Evolutionary conservation across 768 basidiomycete species (phyloP).

Genomic region (Boletus huronensis): DNA sequence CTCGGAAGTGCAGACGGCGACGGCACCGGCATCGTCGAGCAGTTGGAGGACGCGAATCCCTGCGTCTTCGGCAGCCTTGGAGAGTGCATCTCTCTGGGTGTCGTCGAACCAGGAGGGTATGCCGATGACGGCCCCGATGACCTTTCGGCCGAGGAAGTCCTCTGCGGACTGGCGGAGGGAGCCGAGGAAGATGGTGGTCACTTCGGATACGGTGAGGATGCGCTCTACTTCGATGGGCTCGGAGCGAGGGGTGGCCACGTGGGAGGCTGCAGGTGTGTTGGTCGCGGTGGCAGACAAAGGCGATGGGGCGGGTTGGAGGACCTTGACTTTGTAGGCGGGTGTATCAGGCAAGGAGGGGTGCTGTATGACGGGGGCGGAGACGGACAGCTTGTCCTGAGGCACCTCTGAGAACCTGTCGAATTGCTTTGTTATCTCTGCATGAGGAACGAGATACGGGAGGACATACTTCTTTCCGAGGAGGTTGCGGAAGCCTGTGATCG

Average conservation of each 20-base stretch:
- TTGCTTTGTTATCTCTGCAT: background rate
- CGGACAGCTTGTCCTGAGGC: constrained; percentile 45
- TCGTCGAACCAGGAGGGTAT: constrained; percentile 75
- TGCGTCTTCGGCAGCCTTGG: constrained; percentile 71
- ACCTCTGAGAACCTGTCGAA: constrained; percentile 71
- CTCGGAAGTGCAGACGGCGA: constrained; percentile 53
- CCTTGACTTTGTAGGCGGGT: constrained; percentile 80
- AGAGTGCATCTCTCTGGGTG: constrained; percentile 65
- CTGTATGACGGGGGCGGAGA: constrained; percentile 72
- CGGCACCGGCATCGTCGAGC: constrained; percentile 81
- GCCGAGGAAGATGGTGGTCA: constrained; percentile 78
- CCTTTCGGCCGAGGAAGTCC: constrained; percentile 82
- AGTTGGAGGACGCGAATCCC: constrained; percentile 84
- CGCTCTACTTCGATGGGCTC: constrained; percentile 66
- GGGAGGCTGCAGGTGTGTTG: constrained; percentile 63
- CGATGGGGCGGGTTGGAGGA: constrained; percentile 74
- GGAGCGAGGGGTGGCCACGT: constrained; percentile 66
- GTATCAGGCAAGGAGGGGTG: constrained; percentile 67
- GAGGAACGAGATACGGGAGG: background rate
- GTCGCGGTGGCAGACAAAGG: constrained; percentile 55
- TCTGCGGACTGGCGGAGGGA: constrained; percentile 84
- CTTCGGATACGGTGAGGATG: constrained; percentile 78
- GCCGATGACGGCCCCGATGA: constrained; percentile 80
- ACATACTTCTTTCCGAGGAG: constrained; percentile 86
- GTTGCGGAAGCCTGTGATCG: constrained; percentile 92